A percentile compares a stretch with the other conserved stretches of the same genome.
phyloP scores from a whole-genome alignment of 148 eudicot species.

The Rhododendron molle region DNA sequence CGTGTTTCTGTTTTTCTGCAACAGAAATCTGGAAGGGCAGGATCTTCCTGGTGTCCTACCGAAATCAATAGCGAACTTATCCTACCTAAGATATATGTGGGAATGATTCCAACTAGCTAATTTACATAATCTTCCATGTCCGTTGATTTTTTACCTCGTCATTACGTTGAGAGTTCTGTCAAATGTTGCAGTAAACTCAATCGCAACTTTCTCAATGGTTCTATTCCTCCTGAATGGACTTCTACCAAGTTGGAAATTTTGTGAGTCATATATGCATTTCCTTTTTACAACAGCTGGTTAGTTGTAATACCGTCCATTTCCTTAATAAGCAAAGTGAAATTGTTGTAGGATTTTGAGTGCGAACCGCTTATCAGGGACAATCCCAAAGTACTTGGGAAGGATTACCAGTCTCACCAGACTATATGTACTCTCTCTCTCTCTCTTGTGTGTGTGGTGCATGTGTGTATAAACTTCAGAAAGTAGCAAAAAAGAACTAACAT shows the following conservation, averaged over 20 bases:
- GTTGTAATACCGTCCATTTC: not conserved
- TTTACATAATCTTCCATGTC: not conserved
- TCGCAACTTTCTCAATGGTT: conserved; percentile 41
- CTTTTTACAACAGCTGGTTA: not conserved
- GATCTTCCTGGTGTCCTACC: conserved; percentile 40
- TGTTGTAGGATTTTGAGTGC: conserved; percentile 28
- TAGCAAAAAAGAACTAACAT: not conserved
- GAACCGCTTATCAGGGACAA: conserved; percentile 50
- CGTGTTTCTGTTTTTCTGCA: not conserved
- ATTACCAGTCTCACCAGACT: conserved; percentile 32
- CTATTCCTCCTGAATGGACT: conserved; percentile 48
- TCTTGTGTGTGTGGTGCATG: not conserved
- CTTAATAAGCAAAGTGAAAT: not conserved
- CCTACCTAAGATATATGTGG: conserved; percentile 22
- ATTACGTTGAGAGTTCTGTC: not conserved
- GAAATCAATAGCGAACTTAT: conserved; percentile 25
- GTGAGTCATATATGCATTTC: conserved; percentile 15
- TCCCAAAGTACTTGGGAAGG: conserved; percentile 46
- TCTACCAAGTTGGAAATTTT: conserved; percentile 23
- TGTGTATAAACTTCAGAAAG: not conserved
- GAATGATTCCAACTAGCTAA: not conserved
- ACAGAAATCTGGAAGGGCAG: conserved; percentile 40
- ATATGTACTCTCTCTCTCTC: too few relatives aligned
- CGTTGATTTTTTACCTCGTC: not conserved
- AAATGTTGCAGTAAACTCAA: conserved; percentile 33